Evolutionary conservation across 805 yeast species (phyloP).

Genomic region (Lipomyces lipofer): DNA sequence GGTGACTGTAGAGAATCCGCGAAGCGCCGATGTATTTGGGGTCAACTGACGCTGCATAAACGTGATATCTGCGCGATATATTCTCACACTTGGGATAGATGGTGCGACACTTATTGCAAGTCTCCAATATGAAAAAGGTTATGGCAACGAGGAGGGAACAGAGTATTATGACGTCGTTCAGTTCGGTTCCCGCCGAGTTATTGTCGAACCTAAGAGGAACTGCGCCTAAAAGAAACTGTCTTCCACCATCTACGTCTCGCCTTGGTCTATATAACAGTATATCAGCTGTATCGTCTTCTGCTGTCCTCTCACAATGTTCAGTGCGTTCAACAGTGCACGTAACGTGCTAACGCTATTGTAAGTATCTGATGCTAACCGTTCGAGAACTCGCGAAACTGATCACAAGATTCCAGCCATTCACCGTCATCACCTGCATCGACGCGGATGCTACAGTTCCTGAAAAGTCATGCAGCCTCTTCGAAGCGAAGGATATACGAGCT

Average conservation of each 20-base stretch:
- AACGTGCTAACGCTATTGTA: slow-evolving; percentile 27
- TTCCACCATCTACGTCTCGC: too few species aligned
- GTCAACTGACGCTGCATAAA: too few species aligned
- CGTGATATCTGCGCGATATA: neutral
- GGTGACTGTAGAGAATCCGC: too few species aligned
- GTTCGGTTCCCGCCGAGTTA: neutral
- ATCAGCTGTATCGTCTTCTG: too few species aligned
- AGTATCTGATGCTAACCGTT: neutral
- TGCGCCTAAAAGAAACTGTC: neutral
- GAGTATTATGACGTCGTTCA: too few species aligned
- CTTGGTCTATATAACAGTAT: too few species aligned
- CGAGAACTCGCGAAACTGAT: neutral
- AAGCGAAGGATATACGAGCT: slow-evolving; percentile 38
- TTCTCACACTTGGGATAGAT: neutral
- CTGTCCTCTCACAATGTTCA: slow-evolving; percentile 14
- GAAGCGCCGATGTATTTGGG: too few species aligned
- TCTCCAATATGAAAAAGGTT: neutral
- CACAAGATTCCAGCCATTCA: slow-evolving; percentile 22
- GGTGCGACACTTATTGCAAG: neutral
- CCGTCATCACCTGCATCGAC: slow-evolving; percentile 28
- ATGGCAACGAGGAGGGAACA: neutral
- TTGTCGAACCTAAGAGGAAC: neutral
- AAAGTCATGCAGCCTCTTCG: slow-evolving; percentile 13
- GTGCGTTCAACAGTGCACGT: slow-evolving; percentile 24
- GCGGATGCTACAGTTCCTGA: slow-evolving; percentile 17